Percentiles rank a stretch among this genome's conserved stretches.
These are phyloP conservation scores for Monilinia polystroma DNA, from an alignment of 2,329 filamentous ascomycete species.

Conservation along the genomic window DNA sequence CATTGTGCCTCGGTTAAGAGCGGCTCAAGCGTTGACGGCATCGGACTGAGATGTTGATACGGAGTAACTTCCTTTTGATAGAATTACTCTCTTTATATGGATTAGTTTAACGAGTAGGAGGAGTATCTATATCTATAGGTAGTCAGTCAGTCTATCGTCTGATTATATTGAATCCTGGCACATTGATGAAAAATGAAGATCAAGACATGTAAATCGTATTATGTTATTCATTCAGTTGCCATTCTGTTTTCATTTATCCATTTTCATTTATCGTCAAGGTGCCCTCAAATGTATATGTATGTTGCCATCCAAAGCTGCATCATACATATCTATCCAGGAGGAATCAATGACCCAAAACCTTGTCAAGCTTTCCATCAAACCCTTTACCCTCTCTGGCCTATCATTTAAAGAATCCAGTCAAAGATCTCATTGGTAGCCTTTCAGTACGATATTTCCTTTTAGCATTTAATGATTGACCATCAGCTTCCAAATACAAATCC, in stretches of 20 bases:
- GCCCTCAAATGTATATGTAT: no score
- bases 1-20: constrained; percentile 18
- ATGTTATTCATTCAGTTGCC: no score
- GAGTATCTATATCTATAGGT: no score
- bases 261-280: not conserved
- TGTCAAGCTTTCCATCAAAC: not conserved
- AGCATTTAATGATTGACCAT: not conserved
- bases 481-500: constrained; percentile 3
- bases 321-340: not conserved
- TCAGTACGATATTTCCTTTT: constrained; percentile 2
- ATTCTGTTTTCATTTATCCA: no score
- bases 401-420: constrained; percentile 11
- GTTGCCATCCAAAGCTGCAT: not conserved
- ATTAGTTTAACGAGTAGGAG: no score
- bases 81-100: no score
- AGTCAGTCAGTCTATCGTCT: no score
- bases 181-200: no score
- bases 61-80: not conserved
- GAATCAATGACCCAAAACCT: not conserved
- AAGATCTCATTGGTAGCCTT: constrained; percentile 1
- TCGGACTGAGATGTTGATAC: not conserved
- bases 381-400: not conserved
- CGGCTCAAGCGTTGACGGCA: constrained; percentile 9
- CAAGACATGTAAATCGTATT: no score
- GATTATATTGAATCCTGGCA: no score